phyloP scores from a whole-genome alignment of 2,329 filamentous ascomycete species.

The Xylaria sp. region DNA sequence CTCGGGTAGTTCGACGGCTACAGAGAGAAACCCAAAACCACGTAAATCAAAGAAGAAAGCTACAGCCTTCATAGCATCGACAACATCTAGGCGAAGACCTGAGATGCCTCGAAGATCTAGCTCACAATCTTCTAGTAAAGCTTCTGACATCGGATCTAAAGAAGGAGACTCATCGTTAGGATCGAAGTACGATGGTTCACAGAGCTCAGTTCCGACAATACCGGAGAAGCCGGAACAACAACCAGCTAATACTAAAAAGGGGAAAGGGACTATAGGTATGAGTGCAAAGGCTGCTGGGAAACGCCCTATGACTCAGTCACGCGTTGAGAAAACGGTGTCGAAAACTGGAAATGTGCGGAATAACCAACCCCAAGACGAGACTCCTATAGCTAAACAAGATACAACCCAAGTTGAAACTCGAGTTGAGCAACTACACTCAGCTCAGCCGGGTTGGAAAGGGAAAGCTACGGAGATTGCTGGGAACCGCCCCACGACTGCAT shows the following conservation, averaged over 20 bases:
- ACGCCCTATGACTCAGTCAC: constrained; percentile 50
- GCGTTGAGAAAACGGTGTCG: constrained; percentile 32
- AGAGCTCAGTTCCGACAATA: constrained; percentile 46
- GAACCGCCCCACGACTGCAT: background rate
- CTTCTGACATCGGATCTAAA: constrained; percentile 50
- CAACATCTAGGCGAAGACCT: constrained; percentile 59
- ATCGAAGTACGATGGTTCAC: constrained; percentile 41
- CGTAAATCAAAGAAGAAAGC: constrained; percentile 50
- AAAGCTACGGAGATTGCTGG: background rate
- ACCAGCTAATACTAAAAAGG: constrained; percentile 27
- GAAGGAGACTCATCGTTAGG: constrained; percentile 47
- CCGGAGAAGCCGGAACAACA: constrained; percentile 45
- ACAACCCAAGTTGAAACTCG: constrained; percentile 16
- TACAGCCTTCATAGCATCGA: constrained; percentile 58
- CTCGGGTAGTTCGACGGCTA: constrained; percentile 39
- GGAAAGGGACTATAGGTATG: constrained; percentile 38
- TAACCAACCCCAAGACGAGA: constrained; percentile 17
- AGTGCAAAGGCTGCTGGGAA: constrained; percentile 64
- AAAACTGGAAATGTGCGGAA: constrained; percentile 29
- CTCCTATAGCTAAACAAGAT: background rate
- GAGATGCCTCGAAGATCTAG: constrained; percentile 59
- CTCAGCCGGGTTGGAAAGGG: constrained; percentile 19
- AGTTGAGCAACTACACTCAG: constrained; percentile 15
- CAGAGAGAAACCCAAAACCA: constrained; percentile 45
- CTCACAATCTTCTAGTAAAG: constrained; percentile 58